Base-by-base conservation (phyloP, 1,284 basidiomycete genomes). In the Cutaneotrichosporon arboriforme region DNA sequence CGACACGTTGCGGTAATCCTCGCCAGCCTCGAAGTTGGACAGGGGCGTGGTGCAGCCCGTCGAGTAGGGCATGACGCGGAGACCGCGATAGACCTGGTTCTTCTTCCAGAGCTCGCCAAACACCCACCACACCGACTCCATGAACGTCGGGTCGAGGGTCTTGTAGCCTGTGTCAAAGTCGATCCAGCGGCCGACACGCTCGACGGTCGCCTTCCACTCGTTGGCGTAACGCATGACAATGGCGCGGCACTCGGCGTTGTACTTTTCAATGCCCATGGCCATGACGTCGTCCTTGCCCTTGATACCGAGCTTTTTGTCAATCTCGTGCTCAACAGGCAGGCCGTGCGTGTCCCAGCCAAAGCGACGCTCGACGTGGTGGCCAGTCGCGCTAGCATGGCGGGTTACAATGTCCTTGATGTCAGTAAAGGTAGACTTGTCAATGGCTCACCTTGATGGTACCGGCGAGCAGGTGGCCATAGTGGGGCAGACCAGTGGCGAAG, bases 71-170 rank as follows among this genome's bases (percentile, higher is more conserved):
- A 99, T 97, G 61, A 99, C 96, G 58, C 84, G 82, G 64, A 93
- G 79, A 3, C 94, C 96, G 21, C 90, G 83, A 76, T 98, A 99
- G 22, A 99, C 92, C 77, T 93, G 78, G n/a, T 81, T 84, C 75
- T 94, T 97, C 62, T 91, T 83, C 81, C 85, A 93, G 14, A 98
- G 81, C 72, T 92, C 84, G 54, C 84, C 81, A 77, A 99, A 98
- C n/a, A 90, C 94, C 96, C 96, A 98, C 96, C 96, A 98, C 18
- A 97, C 90, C 42, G 85, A 87, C 79, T 99, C 96, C 96, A 99
- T 98, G 75, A 91, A 99, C 20, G 83, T 80, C 7, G 85, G 77
- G 72, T 98, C 90, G 60, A 98, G 82, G 13, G 96, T 99, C 79
- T 97, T 97, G 83, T 99, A 99, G 65, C 96, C 96, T 63, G 96